Percentiles rank a stretch among this genome's conserved stretches.
Conservation (phyloP, 306 rosid genomes). For the Prunus mongolica region DNA sequence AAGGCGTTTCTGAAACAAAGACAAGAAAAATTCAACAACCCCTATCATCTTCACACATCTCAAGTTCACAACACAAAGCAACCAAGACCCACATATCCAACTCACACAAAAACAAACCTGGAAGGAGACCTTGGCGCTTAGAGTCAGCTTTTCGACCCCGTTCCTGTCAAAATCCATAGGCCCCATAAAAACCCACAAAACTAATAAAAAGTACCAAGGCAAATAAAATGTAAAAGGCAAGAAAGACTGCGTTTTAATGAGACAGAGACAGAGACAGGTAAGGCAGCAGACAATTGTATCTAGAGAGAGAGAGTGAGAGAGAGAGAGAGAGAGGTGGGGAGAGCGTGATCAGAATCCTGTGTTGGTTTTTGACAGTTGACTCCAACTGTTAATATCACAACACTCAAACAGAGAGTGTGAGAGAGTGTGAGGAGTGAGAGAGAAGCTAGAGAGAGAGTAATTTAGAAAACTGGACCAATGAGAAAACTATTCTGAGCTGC, state of each 20-base stretch:
- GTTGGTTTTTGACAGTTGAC: slow-evolving; percentile 75
- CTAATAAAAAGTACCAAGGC: slow-evolving; percentile 25
- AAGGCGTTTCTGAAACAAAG: slow-evolving; percentile 63
- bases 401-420: slow-evolving; percentile 13
- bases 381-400: slow-evolving; percentile 53
- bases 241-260: slow-evolving; percentile 43
- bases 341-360: slow-evolving; percentile 65
- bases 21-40: slow-evolving; percentile 17
- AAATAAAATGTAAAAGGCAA: slow-evolving; percentile 17
- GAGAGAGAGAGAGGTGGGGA: slow-evolving; percentile 51
- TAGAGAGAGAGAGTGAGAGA: slow-evolving; percentile 26
- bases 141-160: slow-evolving; percentile 68
- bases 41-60: neutral
- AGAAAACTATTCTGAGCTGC: slow-evolving; percentile 45
- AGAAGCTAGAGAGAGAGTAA: slow-evolving; percentile 37
- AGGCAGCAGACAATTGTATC: slow-evolving; percentile 41
- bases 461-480: slow-evolving; percentile 60
- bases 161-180: slow-evolving; percentile 65
- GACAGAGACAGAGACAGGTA: slow-evolving; percentile 57
- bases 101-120: slow-evolving; percentile 51
- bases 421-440: slow-evolving; percentile 17
- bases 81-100: slow-evolving; percentile 6
- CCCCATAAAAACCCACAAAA: slow-evolving; percentile 38
- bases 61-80: slow-evolving; percentile 2
- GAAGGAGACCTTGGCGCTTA: slow-evolving; percentile 66